These are phyloP conservation scores for Colletotrichum incanum DNA, from an alignment of 2,329 filamentous ascomycete species.

Conservation along the genomic window DNA sequence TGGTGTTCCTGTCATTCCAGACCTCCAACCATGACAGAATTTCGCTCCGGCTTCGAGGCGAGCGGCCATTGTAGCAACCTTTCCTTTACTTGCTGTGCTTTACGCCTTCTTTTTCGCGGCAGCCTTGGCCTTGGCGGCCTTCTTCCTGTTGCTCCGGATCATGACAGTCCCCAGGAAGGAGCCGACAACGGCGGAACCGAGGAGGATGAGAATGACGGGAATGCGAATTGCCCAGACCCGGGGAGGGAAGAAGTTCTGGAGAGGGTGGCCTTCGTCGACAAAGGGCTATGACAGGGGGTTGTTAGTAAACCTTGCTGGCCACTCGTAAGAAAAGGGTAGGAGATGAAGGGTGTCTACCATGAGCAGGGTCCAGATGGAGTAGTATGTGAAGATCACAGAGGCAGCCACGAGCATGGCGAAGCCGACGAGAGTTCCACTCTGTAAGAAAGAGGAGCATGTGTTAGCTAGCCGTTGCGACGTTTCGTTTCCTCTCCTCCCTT, in stretches of 20 bases:
- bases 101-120: conserved; percentile 89
- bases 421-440: conserved; percentile 91
- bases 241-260: conserved; percentile 95
- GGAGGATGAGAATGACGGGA: conserved; percentile 93
- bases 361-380: conserved; percentile 96
- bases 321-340: conserved; percentile 15
- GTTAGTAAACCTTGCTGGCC: conserved; percentile 35
- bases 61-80: background rate
- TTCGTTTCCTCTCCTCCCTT: conserved; percentile 18
- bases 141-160: conserved; percentile 99
- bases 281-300: conserved; percentile 78
- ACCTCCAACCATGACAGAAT: background rate
- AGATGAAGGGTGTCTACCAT: conserved; percentile 76
- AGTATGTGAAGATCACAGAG: conserved; percentile 82
- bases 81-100: conserved; percentile 44
- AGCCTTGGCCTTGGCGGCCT: conserved; percentile 92
- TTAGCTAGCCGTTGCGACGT: conserved; percentile 16
- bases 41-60: background rate
- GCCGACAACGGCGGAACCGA: conserved; percentile 93
- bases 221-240: conserved; percentile 99
- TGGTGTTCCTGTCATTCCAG: background rate
- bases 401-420: conserved; percentile 79
- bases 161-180: conserved; percentile 97
- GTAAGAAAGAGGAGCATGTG: conserved; percentile 37
- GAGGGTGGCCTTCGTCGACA: conserved; percentile 93